Base-by-base conservation (phyloP, 805 yeast species). In the Isabelozyma heimii region DNA sequence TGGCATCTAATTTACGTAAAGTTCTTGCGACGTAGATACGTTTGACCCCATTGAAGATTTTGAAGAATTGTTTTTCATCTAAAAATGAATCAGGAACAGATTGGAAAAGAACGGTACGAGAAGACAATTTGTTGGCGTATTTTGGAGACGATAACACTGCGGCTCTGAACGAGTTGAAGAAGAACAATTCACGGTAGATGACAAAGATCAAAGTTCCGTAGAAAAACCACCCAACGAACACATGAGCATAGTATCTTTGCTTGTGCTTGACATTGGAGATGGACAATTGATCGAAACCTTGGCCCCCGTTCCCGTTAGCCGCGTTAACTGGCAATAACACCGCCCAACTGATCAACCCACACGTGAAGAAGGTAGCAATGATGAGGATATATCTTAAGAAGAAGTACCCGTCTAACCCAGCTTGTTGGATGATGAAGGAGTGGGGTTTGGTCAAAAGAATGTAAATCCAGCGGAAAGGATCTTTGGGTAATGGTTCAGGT, bases 331-430 rank as follows among this genome's bases (percentile, higher is more conserved):
- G 94, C n/a, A 94, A 75, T 47, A 92, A 70, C 44, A 92, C 77
- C 7, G 87, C 84, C 76, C 80, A 82, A 6, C 83, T 70, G 27
- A 83, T 57, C 41, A 82, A 69, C 1, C 83, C 74, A 42, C 51
- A 52, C 42, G 63, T 47, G 49, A 84, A 81, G 39, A 83, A 62
- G 5, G 72, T 51, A 10, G 80, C 71, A 53, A 89, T 71, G 37
- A 87, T 59, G 44, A 80, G 76, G 27, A 94, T 66, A 62, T 87
- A 94, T 55, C 99, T 77, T 52, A 91, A 69, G 65, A 91, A 92
- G 62, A 94, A 85, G 71, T 89, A 92, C 5, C 97, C 97, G 63
- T 92, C 98, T n/a, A 92, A 64, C 14, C 97, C 98, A 16, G 94
- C 86, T 59, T 92, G 95, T 55, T 85, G 84, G 50, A 92, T 81